Evolutionary conservation across 495 filamentous ascomycete species (phyloP).

Genomic region (Xylaria telfairii): DNA sequence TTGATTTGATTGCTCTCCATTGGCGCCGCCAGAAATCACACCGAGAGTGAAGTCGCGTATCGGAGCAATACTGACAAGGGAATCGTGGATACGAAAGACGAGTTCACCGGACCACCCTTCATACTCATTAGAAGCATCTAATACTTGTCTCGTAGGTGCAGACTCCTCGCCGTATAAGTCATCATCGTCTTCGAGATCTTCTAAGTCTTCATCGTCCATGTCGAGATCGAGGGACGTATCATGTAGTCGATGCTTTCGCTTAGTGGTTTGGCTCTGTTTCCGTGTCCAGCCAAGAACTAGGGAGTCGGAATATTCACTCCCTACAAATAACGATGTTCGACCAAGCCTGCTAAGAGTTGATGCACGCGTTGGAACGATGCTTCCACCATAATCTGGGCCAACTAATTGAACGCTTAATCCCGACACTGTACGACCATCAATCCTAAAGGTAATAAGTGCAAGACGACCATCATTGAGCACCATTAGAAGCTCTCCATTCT

Average conservation of each 20-base stretch:
- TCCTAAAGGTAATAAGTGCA: slow-evolving; percentile 77
- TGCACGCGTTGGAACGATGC: slow-evolving; percentile 65
- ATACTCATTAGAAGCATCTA: slow-evolving; percentile 30
- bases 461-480: slow-evolving; percentile 78
- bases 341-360: slow-evolving; percentile 72
- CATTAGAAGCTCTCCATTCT: slow-evolving; percentile 83
- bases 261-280: slow-evolving; percentile 58
- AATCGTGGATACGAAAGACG: slow-evolving; percentile 77
- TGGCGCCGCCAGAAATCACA: slow-evolving; percentile 30
- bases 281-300: slow-evolving; percentile 79
- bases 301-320: slow-evolving; percentile 84
- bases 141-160: slow-evolving; percentile 31
- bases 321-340: slow-evolving; percentile 78
- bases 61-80: slow-evolving; percentile 75
- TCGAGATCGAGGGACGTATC: slow-evolving; percentile 45
- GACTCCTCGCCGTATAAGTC: slow-evolving; percentile 76
- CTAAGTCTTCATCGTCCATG: slow-evolving; percentile 65
- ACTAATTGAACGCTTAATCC: slow-evolving; percentile 74
- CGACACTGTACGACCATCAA: slow-evolving; percentile 93
- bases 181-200: slow-evolving; percentile 61
- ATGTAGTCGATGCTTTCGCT: slow-evolving; percentile 50
- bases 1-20: slow-evolving; percentile 50
- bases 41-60: slow-evolving; percentile 62
- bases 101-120: slow-evolving; percentile 63
- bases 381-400: slow-evolving; percentile 62